Conservation (phyloP, 495 filamentous ascomycete genomes). For the Xylaria curta region DNA sequence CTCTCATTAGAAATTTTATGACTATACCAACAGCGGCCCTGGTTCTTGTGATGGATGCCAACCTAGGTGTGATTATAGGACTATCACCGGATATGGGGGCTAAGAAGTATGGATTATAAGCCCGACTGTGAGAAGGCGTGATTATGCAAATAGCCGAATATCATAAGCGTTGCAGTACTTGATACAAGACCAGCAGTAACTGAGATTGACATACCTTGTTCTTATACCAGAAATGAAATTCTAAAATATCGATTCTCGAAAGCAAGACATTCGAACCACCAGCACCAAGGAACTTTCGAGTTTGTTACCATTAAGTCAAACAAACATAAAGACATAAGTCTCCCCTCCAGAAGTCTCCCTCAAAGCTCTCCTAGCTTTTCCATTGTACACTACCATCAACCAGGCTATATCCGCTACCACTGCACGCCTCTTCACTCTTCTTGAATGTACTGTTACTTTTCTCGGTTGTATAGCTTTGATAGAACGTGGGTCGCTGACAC, state of each 20-base stretch:
- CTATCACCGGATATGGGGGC: neutral
- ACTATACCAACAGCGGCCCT: neutral
- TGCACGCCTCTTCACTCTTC: neutral
- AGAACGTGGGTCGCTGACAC: neutral
- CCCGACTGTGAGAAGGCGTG: neutral
- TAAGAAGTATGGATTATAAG: neutral
- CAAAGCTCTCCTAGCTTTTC: neutral
- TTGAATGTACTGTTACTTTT: neutral
- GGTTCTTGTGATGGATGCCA: neutral
- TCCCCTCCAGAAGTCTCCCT: slow-evolving; percentile 9
- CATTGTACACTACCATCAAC: neutral
- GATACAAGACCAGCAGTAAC: neutral
- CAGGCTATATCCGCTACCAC: neutral
- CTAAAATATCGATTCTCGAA: neutral
- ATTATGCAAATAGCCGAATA: neutral
- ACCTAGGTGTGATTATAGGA: neutral
- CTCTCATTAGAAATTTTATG: neutral
- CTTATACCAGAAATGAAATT: neutral
- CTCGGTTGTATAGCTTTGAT: neutral
- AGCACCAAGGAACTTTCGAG: slow-evolving; percentile 9
- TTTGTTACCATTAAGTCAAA: neutral
- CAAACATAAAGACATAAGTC: neutral
- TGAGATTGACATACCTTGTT: neutral
- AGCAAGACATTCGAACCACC: neutral
- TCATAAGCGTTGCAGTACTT: neutral